Percentiles rank a stretch among this genome's conserved stretches.
These are phyloP conservation scores for Carex arenaria DNA, from an alignment of 202 grass and related monocot genomes.

Conservation along the genomic window DNA sequence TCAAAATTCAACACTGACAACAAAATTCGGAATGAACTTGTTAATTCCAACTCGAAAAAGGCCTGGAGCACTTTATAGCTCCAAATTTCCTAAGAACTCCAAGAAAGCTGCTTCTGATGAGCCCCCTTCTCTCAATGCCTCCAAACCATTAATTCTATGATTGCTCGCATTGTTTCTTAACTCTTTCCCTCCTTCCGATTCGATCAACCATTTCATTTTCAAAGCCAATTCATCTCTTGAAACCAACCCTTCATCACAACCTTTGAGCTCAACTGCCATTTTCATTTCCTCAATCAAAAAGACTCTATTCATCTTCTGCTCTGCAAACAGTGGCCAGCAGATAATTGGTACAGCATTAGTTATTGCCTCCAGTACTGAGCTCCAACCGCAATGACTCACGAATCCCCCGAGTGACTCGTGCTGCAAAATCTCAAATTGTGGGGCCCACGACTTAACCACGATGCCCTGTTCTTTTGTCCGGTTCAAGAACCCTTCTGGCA, in stretches of 20 bases:
- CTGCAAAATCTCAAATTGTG: conserved; percentile 56
- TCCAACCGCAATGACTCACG: conserved; percentile 39
- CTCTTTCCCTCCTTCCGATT: background rate
- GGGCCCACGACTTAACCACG: conserved; percentile 50
- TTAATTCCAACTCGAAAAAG: background rate
- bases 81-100: background rate
- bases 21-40: background rate
- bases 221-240: conserved; percentile 39
- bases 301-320: conserved; percentile 62
- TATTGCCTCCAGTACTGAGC: conserved; percentile 43
- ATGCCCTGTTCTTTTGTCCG: conserved; percentile 44
- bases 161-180: conserved; percentile 6
- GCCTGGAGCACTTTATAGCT: background rate
- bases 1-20: background rate
- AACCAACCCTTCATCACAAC: conserved; percentile 42
- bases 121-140: conserved; percentile 22
- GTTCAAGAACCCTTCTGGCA: conserved; percentile 14
- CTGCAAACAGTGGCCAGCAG: conserved; percentile 58
- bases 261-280: conserved; percentile 33
- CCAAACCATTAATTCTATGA: conserved; percentile 11
- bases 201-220: conserved; percentile 48
- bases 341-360: conserved; percentile 43
- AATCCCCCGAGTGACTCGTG: conserved; percentile 30
- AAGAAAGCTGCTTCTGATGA: conserved; percentile 19
- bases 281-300: conserved; percentile 33